These are phyloP conservation scores for Gossypium turneri DNA, from an alignment of 345 rosid species.

Conservation along the genomic window DNA sequence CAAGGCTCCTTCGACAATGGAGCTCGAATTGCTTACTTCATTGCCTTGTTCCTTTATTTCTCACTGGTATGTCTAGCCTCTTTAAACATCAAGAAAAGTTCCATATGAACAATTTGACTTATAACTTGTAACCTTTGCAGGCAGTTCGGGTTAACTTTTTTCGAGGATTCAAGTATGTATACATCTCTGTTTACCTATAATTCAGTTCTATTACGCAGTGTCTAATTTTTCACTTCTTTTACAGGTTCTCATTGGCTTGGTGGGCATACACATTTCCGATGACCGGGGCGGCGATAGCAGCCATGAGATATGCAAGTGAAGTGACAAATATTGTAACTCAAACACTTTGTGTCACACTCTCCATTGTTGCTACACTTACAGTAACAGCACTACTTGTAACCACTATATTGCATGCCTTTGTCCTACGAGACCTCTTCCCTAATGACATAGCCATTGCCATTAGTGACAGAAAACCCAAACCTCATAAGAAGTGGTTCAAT, in stretches of 20 bases:
- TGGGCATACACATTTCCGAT: neutral
- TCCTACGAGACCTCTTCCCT: conserved; percentile 22
- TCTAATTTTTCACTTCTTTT: neutral
- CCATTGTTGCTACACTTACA: conserved; percentile 41
- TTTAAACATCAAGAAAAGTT: neutral
- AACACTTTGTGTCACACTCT: conserved; percentile 36
- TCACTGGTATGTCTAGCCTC: neutral
- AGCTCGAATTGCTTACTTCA: neutral
- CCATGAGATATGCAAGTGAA: neutral
- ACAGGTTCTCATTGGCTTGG: neutral
- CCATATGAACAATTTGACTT: neutral
- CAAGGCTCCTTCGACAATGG: neutral
- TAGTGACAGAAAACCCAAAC: neutral
- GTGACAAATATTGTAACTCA: conserved; percentile 27
- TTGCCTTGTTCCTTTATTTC: neutral
- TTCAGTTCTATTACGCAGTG: neutral
- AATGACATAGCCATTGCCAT: neutral
- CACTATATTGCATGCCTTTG: conserved; percentile 50
- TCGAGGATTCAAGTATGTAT: neutral
- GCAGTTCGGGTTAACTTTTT: neutral
- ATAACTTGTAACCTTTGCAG: neutral
- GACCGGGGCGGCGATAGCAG: neutral
- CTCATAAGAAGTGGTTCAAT: neutral
- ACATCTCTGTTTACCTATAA: neutral
- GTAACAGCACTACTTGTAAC: conserved; percentile 45